phyloP scores from a whole-genome alignment of 2,329 filamentous ascomycete species.

The Exophiala bonariae region DNA sequence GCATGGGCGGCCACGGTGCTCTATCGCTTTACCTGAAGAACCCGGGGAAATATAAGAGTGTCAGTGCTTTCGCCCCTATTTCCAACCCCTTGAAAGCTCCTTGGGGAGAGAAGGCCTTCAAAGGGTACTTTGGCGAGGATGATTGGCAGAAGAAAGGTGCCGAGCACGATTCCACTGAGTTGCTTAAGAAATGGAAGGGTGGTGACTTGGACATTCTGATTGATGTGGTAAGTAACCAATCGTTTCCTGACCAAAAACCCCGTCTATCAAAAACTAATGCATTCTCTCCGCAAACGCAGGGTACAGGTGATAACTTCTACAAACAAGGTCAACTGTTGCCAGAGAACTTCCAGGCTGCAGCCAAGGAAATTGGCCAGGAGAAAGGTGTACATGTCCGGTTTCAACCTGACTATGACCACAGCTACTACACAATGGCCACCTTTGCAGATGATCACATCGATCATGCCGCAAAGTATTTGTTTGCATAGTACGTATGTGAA shows the following conservation, averaged over 20 bases:
- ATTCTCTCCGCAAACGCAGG: slow-evolving; percentile 52
- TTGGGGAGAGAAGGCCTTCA: slow-evolving; percentile 96
- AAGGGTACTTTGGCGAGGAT: slow-evolving; percentile 78
- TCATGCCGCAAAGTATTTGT: slow-evolving; percentile 83
- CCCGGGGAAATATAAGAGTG: slow-evolving; percentile 83
- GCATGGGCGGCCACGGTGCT: slow-evolving; percentile 96
- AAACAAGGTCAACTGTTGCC: slow-evolving; percentile 89
- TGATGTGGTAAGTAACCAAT: slow-evolving; percentile 68
- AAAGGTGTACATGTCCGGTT: slow-evolving; percentile 75
- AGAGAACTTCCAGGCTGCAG: slow-evolving; percentile 84
- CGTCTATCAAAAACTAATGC: slow-evolving; percentile 3
- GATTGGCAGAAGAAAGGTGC: slow-evolving; percentile 73
- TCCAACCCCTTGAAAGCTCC: slow-evolving; percentile 80
- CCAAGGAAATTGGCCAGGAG: slow-evolving; percentile 69
- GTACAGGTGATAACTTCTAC: slow-evolving; percentile 95
- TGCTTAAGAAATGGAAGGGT: slow-evolving; percentile 73
- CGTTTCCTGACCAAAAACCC: neutral
- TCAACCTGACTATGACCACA: slow-evolving; percentile 92
- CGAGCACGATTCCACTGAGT: slow-evolving; percentile 87
- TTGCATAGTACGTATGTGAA: slow-evolving; percentile 53
- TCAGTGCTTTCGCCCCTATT: slow-evolving; percentile 89
- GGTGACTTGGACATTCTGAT: slow-evolving; percentile 74
- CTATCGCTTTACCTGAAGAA: slow-evolving; percentile 90
- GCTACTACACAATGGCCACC: slow-evolving; percentile 92
- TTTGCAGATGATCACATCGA: slow-evolving; percentile 90